These are phyloP conservation scores for Protea cynaroides DNA, from an alignment of 164 flowering plant species.

Conservation along the genomic window DNA sequence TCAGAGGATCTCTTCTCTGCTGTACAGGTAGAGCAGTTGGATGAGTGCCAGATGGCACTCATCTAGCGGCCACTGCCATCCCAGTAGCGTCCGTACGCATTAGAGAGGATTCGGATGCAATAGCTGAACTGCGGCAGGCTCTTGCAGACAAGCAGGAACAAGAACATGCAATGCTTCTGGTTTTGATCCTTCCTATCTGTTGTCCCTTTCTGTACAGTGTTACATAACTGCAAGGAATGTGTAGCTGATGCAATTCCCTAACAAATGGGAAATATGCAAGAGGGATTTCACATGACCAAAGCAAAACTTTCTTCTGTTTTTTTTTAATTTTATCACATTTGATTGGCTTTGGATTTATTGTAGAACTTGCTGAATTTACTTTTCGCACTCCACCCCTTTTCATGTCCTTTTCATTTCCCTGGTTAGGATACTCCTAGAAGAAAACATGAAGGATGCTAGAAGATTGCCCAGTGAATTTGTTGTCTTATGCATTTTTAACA, in stretches of 20 bases:
- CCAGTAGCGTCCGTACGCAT: too few relatives aligned
- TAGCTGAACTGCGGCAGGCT: conserved; percentile 56
- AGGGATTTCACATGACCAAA: background rate
- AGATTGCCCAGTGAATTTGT: too few relatives aligned
- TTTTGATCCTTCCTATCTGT: conserved; percentile 14
- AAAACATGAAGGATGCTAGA: background rate
- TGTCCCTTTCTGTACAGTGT: background rate
- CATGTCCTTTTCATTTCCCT: background rate
- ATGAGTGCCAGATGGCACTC: too few relatives aligned
- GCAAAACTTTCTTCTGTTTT: background rate
- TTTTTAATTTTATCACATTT: background rate
- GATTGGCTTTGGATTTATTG: background rate
- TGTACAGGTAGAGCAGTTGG: conserved; percentile 81
- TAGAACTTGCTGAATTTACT: background rate
- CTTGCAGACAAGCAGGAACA: conserved; percentile 90
- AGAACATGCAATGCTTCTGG: conserved; percentile 93
- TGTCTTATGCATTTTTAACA: too few relatives aligned
- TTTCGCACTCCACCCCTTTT: too few relatives aligned
- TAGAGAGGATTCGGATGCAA: too few relatives aligned
- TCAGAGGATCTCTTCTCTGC: conserved; percentile 3
- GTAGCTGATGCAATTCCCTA: too few relatives aligned
- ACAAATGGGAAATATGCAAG: too few relatives aligned
- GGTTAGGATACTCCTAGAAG: background rate
- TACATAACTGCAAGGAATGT: background rate
- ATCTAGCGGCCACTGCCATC: too few relatives aligned